These are phyloP conservation scores for Sporothrix mexicana DNA, from an alignment of 2,329 filamentous ascomycete genomes.

Conservation along the genomic window DNA sequence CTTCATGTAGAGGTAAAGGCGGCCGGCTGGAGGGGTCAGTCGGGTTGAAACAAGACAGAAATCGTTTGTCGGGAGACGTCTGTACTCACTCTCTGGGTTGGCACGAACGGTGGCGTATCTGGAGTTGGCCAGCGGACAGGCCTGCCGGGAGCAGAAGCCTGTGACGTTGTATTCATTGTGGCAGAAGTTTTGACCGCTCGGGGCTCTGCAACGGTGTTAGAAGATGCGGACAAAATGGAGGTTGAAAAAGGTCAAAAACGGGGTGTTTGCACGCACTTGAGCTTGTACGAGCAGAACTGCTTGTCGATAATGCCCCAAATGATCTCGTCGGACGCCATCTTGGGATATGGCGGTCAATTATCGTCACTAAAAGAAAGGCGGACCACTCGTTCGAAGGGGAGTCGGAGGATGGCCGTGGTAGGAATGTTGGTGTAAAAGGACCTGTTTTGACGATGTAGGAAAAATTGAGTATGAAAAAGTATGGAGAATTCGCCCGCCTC, in stretches of 20 bases:
- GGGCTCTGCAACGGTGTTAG: constrained; percentile 47
- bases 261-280: constrained; percentile 67
- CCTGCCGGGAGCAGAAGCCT: constrained; percentile 65
- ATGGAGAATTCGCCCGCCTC: neutral
- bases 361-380: neutral
- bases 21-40: constrained; percentile 47
- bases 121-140: constrained; percentile 88
- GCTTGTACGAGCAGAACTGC: constrained; percentile 92
- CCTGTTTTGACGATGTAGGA: neutral
- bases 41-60: too few species aligned
- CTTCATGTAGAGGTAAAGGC: constrained; percentile 96
- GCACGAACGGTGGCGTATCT: constrained; percentile 91
- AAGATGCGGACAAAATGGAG: constrained; percentile 23
- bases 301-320: constrained; percentile 97
- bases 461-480: neutral
- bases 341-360: neutral
- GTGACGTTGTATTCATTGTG: constrained; percentile 80
- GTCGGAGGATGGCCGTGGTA: neutral
- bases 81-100: constrained; percentile 63
- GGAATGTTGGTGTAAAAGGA: neutral
- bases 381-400: neutral
- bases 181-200: constrained; percentile 90
- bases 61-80: neutral
- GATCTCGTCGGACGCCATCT: constrained; percentile 94
- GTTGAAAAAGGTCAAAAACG: neutral